Percentiles rank a stretch among this genome's conserved stretches.
Conservation (phyloP, 257 asterid species). For the Dorcoceras hygrometricum region DNA sequence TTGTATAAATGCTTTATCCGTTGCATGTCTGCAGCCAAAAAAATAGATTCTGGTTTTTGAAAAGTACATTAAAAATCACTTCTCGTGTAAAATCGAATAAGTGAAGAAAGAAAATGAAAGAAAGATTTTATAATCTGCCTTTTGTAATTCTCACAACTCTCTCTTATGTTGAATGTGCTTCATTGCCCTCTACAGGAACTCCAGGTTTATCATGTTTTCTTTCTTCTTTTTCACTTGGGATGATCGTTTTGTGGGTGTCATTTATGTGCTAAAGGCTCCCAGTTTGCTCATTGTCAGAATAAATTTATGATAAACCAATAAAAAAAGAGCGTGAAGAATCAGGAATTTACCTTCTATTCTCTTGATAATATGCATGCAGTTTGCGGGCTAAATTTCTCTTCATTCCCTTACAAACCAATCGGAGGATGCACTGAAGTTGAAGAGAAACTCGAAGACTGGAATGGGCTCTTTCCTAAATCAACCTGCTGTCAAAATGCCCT, state of each 20-base stretch:
- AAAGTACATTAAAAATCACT: not conserved
- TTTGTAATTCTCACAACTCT: constrained; percentile 18
- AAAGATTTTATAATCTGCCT: constrained; percentile 12
- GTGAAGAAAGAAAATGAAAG: constrained; percentile 22
- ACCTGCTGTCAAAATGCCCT: constrained; percentile 66
- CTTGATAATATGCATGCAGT: constrained; percentile 32
- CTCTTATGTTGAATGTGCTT: constrained; percentile 23
- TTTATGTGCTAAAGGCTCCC: not conserved
- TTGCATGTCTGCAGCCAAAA: constrained; percentile 18
- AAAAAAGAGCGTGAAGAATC: not conserved
- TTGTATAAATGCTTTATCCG: constrained; percentile 30
- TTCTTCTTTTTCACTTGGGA: not conserved
- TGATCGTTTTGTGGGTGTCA: not conserved
- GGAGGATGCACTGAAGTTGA: constrained; percentile 51
- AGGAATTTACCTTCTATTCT: not conserved
- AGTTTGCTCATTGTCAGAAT: not conserved
- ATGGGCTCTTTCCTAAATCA: constrained; percentile 36
- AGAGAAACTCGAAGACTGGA: constrained; percentile 45
- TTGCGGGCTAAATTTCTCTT: constrained; percentile 51
- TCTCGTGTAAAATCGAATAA: constrained; percentile 22
- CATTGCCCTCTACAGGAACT: constrained; percentile 35
- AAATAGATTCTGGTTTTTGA: constrained; percentile 12
- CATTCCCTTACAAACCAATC: constrained; percentile 49
- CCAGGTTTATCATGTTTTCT: constrained; percentile 36
- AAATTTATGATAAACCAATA: not conserved